phyloP scores from a whole-genome alignment of 2,329 filamentous ascomycete species.

The Graphiopsis chlorocephala region DNA sequence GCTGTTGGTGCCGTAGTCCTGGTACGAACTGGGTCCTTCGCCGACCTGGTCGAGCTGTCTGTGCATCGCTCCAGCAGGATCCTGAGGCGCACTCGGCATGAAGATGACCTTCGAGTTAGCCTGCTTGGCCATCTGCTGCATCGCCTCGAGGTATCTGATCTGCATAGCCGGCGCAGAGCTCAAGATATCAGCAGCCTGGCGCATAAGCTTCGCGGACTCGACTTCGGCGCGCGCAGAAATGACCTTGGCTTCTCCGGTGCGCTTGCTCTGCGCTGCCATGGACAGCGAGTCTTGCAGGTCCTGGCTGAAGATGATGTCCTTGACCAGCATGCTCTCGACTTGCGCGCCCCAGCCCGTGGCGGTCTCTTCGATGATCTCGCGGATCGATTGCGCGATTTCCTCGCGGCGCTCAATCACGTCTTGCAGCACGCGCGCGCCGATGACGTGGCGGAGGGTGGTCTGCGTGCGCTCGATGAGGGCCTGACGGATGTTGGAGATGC shows the following conservation, averaged over 20 bases:
- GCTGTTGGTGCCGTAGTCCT: conserved; percentile 21
- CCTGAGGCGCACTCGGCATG: conserved; percentile 52
- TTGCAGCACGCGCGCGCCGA: conserved; percentile 91
- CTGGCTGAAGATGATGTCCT: conserved; percentile 96
- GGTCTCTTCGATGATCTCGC: conserved; percentile 96
- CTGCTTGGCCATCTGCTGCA: conserved; percentile 97
- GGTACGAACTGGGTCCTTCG: conserved; percentile 55
- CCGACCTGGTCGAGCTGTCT: conserved; percentile 50
- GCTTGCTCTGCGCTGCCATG: conserved; percentile 98
- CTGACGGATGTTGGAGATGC: conserved; percentile 89
- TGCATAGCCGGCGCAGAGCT: conserved; percentile 94
- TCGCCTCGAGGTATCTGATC: conserved; percentile 91
- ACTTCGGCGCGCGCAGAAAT: conserved; percentile 96
- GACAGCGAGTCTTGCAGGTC: conserved; percentile 94
- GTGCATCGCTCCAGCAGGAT: conserved; percentile 44
- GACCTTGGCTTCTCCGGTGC: conserved; percentile 97
- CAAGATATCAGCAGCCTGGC: conserved; percentile 86
- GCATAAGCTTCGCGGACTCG: conserved; percentile 90
- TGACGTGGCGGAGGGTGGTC: conserved; percentile 93
- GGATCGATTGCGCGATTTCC: conserved; percentile 91
- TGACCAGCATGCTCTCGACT: conserved; percentile 98
- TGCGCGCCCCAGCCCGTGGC: conserved; percentile 91
- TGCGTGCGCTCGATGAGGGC: conserved; percentile 98
- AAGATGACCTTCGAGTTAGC: conserved; percentile 88
- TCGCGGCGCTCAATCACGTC: conserved; percentile 98